Base-by-base conservation (phyloP, 176 grass and related monocot genomes). In the Bonia amplexicaulis region DNA sequence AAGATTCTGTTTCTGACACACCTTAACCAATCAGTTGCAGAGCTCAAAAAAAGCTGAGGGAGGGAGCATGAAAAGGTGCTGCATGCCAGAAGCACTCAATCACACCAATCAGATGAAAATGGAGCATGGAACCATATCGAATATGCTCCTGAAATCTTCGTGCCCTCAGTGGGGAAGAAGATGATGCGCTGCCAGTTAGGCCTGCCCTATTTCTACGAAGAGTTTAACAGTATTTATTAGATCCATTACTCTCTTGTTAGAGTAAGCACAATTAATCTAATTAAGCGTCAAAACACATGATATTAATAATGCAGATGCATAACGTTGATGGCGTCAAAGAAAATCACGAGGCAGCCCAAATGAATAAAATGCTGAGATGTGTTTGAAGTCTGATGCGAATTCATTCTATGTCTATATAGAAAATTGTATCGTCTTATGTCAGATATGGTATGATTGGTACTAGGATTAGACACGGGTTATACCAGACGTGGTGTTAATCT, bases 1-100 rank as follows among this genome's bases (percentile, higher is more conserved):
- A 85, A 78, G 57, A 66, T 86, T 82, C 39, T 66, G 37, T 66
- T 11, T 3, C 72, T 77, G 78, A 70, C 78, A 86, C 66, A 17
- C 46, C 73, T 78, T 86, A 78, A 22, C 66, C 84, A 83, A 86
- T 90, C 79, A 78, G 68, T 26, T 79, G 84, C 66, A 77, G 72
- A 72, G 83, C 84, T 86, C 15, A 39, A 71, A 69, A 84, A 40
- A 66, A 49, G 27, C 39, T 85, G n/a, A 16, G 22, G 55, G 57
- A 63, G 74, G 62, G 51, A 59, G 76, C 52, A 80, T 80, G 3
- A 48, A 78, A 85, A 62, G 84, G 66, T 12, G 40, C 71, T 42
- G 22, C 69, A 11, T 0, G 76, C 60, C 60, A 80, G 25, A 73
- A 70, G 71, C 71, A 80, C 63, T 54, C 62, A 45, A 12, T 74